These are phyloP conservation scores for Diaporthe ampelina DNA, from an alignment of 2,329 filamentous ascomycete genomes.

Conservation along the genomic window DNA sequence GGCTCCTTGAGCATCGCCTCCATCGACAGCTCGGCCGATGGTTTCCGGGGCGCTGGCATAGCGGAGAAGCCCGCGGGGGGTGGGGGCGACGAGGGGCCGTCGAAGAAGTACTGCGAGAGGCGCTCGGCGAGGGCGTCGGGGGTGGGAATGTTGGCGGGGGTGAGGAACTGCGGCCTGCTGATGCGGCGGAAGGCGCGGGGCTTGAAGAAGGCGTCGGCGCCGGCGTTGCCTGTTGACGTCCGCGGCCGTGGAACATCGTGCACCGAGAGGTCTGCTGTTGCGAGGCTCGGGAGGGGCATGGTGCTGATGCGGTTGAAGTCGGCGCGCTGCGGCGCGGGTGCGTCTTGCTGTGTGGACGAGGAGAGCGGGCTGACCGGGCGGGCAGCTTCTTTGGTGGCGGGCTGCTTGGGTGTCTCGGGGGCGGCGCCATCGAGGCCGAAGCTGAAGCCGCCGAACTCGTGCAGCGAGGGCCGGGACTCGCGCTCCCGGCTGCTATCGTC, in stretches of 20 bases:
- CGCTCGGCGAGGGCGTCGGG: constrained; percentile 38
- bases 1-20: constrained; percentile 42
- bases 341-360: neutral
- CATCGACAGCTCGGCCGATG: constrained; percentile 21
- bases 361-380: constrained; percentile 31
- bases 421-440: constrained; percentile 26
- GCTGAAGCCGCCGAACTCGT: constrained; percentile 31
- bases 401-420: constrained; percentile 1
- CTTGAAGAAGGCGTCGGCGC: constrained; percentile 32
- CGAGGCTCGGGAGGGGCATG: constrained; percentile 34
- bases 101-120: constrained; percentile 40
- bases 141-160: constrained; percentile 30
- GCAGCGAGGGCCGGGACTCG: constrained; percentile 27
- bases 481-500: neutral
- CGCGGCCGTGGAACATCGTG: constrained; percentile 25
- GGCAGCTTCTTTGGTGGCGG: neutral
- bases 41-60: neutral
- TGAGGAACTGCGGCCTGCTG: constrained; percentile 41
- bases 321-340: neutral
- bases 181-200: constrained; percentile 39
- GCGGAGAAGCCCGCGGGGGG: neutral
- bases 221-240: constrained; percentile 35
- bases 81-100: constrained; percentile 3
- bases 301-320: constrained; percentile 39
- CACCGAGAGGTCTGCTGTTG: neutral